phyloP scores from a whole-genome alignment of 2,329 filamentous ascomycete genomes.

The Xylaria sp. region DNA sequence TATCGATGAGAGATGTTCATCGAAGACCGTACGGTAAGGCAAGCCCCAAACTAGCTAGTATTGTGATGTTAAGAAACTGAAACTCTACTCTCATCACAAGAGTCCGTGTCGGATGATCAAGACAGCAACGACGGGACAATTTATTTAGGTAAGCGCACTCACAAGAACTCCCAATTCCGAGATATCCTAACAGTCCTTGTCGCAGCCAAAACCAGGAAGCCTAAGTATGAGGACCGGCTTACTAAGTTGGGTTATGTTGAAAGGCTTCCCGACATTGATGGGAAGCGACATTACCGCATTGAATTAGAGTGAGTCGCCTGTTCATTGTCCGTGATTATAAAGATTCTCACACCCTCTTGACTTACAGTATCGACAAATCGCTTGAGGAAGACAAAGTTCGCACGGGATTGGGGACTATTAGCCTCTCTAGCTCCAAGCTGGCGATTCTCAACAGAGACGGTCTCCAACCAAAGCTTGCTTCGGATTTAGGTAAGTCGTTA shows the following conservation, averaged over 20 bases:
- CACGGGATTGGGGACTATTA: constrained; percentile 4
- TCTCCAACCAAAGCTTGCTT: constrained; percentile 27
- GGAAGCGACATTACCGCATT: constrained; percentile 31
- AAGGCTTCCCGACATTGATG: constrained; percentile 30
- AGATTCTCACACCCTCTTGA: not conserved
- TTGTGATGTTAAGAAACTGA: constrained; percentile 10
- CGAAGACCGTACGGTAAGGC: constrained; percentile 18
- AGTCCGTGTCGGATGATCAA: constrained; percentile 8
- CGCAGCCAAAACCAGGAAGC: not conserved
- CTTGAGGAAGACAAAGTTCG: constrained; percentile 21
- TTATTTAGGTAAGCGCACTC: constrained; percentile 12
- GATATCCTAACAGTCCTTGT: not conserved
- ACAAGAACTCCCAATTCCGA: not conserved
- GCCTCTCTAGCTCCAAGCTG: constrained; percentile 13
- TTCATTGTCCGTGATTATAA: too few relatives aligned
- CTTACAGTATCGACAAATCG: constrained; percentile 23
- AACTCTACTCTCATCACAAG: not conserved
- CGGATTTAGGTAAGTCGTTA: constrained; percentile 28
- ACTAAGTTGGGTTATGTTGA: constrained; percentile 24
- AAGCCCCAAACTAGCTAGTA: not conserved
- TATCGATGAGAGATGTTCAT: constrained; percentile 18
- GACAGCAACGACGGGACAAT: constrained; percentile 6
- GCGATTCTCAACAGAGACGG: constrained; percentile 29
- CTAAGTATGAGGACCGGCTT: constrained; percentile 29
- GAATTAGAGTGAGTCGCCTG: constrained; percentile 18